phyloP scores from a whole-genome alignment of 2,329 filamentous ascomycete genomes.

The Diaporthe citriasiana region DNA sequence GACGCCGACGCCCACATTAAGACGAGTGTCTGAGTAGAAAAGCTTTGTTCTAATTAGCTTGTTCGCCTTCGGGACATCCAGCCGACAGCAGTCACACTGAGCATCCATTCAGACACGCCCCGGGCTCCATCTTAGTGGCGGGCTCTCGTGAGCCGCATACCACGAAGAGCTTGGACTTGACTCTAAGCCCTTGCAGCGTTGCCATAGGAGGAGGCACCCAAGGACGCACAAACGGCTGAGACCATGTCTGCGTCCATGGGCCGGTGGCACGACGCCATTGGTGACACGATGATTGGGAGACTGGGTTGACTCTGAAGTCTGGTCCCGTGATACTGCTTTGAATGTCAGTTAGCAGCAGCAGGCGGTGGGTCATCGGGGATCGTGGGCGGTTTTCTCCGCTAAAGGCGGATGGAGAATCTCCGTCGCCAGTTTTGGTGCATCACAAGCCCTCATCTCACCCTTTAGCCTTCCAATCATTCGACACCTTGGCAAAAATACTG shows the following conservation, averaged over 20 bases:
- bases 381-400: conserved; percentile 19
- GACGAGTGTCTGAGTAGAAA: conserved; percentile 4
- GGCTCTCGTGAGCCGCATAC: conserved; percentile 31
- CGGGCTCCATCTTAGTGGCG: not conserved
- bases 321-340: conserved; percentile 10
- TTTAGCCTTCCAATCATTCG: conserved; percentile 25
- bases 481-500: not conserved
- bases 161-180: conserved; percentile 18
- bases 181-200: conserved; percentile 11
- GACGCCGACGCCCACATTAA: conserved; percentile 29
- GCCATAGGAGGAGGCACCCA: not conserved
- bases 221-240: conserved; percentile 6
- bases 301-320: not conserved
- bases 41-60: conserved; percentile 15
- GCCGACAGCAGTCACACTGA: conserved; percentile 19
- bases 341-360: not conserved
- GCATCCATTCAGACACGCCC: not conserved
- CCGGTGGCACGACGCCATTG: conserved; percentile 16
- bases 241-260: not conserved
- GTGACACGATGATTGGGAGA: not conserved
- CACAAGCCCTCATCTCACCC: not conserved
- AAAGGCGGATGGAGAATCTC: conserved; percentile 21
- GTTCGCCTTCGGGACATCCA: not conserved
- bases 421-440: conserved; percentile 7
- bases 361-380: conserved; percentile 20